Percentiles rank a stretch among this genome's conserved stretches.
These are phyloP conservation scores for Tilletia caries DNA, from an alignment of 1,284 basidiomycete species.

Conservation along the genomic window DNA sequence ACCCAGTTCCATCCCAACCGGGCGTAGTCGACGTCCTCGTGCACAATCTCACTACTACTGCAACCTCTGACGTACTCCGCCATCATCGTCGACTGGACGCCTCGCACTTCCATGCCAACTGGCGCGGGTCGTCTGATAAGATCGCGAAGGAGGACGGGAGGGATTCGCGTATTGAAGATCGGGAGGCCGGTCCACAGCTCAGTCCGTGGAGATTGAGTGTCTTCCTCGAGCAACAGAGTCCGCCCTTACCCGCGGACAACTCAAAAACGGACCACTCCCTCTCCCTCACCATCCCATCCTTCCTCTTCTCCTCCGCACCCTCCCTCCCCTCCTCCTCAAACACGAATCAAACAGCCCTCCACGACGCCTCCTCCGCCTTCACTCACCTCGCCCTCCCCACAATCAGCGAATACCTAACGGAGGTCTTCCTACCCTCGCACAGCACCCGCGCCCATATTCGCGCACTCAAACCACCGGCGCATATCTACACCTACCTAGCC, in stretches of 20 bases:
- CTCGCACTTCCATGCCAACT: slow-evolving; percentile 20
- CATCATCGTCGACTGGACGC: slow-evolving; percentile 23
- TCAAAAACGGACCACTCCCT: slow-evolving; percentile 20
- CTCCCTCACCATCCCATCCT: slow-evolving; percentile 24
- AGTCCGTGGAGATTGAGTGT: slow-evolving; percentile 31
- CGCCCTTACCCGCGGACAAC: slow-evolving; percentile 24
- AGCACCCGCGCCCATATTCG: slow-evolving; percentile 25
- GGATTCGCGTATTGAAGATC: slow-evolving; percentile 16
- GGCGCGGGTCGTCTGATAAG: slow-evolving; percentile 20
- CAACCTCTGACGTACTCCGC: slow-evolving; percentile 24
- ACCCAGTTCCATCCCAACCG: slow-evolving; percentile 17
- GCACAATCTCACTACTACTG: slow-evolving; percentile 33
- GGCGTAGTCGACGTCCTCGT: slow-evolving; percentile 39
- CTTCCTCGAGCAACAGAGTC: slow-evolving; percentile 31
- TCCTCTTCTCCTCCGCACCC: slow-evolving; percentile 16
- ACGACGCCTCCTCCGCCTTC: slow-evolving; percentile 21
- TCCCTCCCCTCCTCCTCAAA: neutral
- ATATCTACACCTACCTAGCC: slow-evolving; percentile 2
- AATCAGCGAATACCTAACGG: neutral
- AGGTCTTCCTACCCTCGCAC: slow-evolving; percentile 19
- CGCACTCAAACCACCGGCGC: slow-evolving; percentile 3
- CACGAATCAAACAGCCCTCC: slow-evolving; percentile 21
- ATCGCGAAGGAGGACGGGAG: neutral
- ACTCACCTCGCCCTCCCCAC: slow-evolving; percentile 19
- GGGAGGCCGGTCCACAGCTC: slow-evolving; percentile 16